These are phyloP conservation scores for Elaeis guineensis DNA, from an alignment of 176 grass and related monocot genomes.

Conservation along the genomic window DNA sequence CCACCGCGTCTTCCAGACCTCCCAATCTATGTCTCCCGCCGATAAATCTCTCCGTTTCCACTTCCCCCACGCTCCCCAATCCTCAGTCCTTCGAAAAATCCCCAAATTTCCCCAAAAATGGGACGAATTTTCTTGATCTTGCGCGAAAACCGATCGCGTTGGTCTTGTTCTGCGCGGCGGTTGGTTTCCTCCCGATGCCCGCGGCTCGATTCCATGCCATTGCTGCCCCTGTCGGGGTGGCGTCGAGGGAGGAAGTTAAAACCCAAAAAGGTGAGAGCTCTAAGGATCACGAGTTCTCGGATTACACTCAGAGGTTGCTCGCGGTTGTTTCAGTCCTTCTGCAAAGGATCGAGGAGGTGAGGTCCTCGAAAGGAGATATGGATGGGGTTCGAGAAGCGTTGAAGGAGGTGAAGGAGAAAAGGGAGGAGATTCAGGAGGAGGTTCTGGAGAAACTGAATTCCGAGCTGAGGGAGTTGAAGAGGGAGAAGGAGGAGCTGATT, in stretches of 20 bases:
- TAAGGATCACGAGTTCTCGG: constrained; percentile 16
- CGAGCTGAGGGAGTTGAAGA: constrained; percentile 13
- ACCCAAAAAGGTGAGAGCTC: neutral
- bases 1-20: neutral
- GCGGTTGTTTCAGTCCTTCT: constrained; percentile 14
- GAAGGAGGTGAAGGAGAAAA: constrained; percentile 16
- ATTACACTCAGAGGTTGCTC: constrained; percentile 14
- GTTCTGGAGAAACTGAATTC: constrained; percentile 15
- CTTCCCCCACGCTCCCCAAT: neutral
- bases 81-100: neutral
- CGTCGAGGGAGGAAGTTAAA: neutral
- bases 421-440: constrained; percentile 15
- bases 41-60: neutral
- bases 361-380: constrained; percentile 14
- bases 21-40: neutral
- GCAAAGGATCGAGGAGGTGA: constrained; percentile 20
- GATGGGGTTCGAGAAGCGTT: constrained; percentile 9
- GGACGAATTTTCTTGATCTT: neutral
- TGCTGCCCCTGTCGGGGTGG: neutral
- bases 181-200: constrained; percentile 16
- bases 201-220: constrained; percentile 7
- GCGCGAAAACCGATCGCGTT: constrained; percentile 9
- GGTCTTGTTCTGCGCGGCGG: constrained; percentile 12
- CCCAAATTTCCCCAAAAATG: neutral
- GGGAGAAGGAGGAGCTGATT: constrained; percentile 13